Conservation (phyloP, 1,139 yeast genomes). For the Debaryomycetaceae sp. region DNA sequence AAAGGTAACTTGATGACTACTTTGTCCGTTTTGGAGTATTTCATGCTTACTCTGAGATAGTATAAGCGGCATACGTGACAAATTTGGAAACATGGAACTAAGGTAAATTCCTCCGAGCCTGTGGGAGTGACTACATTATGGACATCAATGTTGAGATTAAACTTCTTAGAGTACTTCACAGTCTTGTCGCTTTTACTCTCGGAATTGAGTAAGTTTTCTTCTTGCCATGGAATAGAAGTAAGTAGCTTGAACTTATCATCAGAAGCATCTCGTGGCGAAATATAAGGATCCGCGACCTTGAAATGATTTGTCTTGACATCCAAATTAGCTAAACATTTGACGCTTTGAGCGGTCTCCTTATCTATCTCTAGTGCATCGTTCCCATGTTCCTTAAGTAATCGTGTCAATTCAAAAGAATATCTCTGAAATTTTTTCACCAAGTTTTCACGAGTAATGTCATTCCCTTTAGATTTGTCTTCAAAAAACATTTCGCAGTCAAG, state of each 20-base stretch:
- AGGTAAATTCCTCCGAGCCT: conserved; percentile 21
- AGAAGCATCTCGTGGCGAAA: not conserved
- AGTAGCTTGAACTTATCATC: conserved; percentile 3
- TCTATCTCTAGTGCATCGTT: conserved; percentile 22
- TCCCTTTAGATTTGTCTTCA: conserved; percentile 26
- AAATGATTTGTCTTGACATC: conserved; percentile 9
- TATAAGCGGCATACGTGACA: conserved; percentile 35
- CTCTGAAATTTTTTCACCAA: conserved; percentile 31
- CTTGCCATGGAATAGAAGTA: conserved; percentile 20
- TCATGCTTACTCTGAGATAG: conserved; percentile 28
- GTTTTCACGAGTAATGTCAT: conserved; percentile 30
- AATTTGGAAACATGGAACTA: conserved; percentile 39
- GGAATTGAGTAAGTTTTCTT: conserved; percentile 14
- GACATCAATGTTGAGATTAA: conserved; percentile 20
- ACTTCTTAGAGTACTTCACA: conserved; percentile 12
- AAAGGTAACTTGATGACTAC: conserved; percentile 31
- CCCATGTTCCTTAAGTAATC: conserved; percentile 23
- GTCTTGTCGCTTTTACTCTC: conserved; percentile 10
- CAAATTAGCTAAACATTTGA: conserved; percentile 31
- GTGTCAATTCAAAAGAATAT: conserved; percentile 28
- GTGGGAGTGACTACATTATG: conserved; percentile 11
- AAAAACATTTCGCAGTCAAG: conserved; percentile 36
- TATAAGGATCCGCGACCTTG: not conserved
- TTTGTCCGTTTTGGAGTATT: conserved; percentile 25
- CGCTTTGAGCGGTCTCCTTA: conserved; percentile 22